phyloP scores from a whole-genome alignment of 345 rosid genomes.

The Populus davidiana region DNA sequence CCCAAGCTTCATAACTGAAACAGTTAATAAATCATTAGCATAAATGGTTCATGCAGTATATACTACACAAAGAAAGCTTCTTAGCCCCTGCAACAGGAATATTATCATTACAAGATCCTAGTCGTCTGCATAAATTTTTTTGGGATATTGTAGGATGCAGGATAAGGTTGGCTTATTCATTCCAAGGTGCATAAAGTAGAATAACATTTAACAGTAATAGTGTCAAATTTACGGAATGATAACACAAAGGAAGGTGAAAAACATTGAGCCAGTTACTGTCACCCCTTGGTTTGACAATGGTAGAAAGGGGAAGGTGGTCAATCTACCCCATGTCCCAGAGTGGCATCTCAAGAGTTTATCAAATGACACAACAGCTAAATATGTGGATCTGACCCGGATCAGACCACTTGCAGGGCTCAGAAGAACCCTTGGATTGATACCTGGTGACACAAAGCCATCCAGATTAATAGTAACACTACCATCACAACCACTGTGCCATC shows the following conservation, averaged over 20 bases:
- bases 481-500: neutral
- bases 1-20: slow-evolving; percentile 98
- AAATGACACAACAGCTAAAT: neutral
- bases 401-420: neutral
- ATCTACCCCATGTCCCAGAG: neutral
- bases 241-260: neutral
- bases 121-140: neutral
- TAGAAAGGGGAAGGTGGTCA: neutral
- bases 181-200: neutral
- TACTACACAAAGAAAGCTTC: neutral
- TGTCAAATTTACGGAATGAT: neutral
- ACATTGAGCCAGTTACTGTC: neutral
- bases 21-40: slow-evolving; percentile 3
- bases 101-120: neutral
- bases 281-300: neutral
- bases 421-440: neutral
- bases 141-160: neutral
- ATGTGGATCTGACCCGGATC: neutral
- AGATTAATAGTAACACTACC: neutral
- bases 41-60: neutral
- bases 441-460: neutral
- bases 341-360: neutral
- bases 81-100: neutral
- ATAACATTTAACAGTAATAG: neutral
- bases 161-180: neutral